phyloP scores from a whole-genome alignment of 768 basidiomycete species.

The Heimioporus sp. region DNA sequence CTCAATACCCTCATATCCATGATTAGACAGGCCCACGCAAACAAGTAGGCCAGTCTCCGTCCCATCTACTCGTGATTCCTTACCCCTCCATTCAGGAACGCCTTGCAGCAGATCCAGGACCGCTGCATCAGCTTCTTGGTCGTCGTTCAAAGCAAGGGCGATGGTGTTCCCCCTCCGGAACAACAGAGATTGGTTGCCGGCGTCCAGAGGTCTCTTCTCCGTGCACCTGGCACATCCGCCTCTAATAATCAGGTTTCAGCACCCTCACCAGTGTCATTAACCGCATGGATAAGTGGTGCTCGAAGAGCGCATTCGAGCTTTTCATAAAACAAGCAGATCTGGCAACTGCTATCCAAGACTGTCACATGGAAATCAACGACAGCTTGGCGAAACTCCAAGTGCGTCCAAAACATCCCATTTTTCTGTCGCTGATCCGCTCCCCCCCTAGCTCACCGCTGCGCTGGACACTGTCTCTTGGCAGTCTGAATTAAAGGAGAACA shows the following conservation, averaged over 20 bases:
- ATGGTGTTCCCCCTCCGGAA: slow-evolving; percentile 25
- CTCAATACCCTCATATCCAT: slow-evolving; percentile 44
- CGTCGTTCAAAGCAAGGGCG: slow-evolving; percentile 35
- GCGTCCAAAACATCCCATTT: neutral
- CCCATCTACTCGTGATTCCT: neutral
- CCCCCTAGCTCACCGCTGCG: slow-evolving; percentile 41
- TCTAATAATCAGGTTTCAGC: slow-evolving; percentile 19
- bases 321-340: slow-evolving; percentile 48
- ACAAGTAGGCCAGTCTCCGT: slow-evolving; percentile 36
- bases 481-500: slow-evolving; percentile 37
- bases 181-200: slow-evolving; percentile 33
- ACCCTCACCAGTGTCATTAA: slow-evolving; percentile 35
- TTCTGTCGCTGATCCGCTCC: slow-evolving; percentile 6
- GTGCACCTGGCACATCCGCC: neutral
- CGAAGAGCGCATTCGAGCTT: slow-evolving; percentile 37
- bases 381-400: slow-evolving; percentile 51
- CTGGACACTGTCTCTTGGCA: slow-evolving; percentile 51
- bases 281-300: slow-evolving; percentile 46
- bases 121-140: slow-evolving; percentile 44
- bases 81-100: slow-evolving; percentile 30
- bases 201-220: slow-evolving; percentile 29
- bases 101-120: slow-evolving; percentile 44
- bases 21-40: slow-evolving; percentile 46
- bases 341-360: slow-evolving; percentile 41
- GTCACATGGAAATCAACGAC: slow-evolving; percentile 44